A percentile compares a stretch with the other conserved stretches of the same genome.
These are phyloP conservation scores for Russula abietina DNA, from an alignment of 768 basidiomycete species.

Conservation along the genomic window DNA sequence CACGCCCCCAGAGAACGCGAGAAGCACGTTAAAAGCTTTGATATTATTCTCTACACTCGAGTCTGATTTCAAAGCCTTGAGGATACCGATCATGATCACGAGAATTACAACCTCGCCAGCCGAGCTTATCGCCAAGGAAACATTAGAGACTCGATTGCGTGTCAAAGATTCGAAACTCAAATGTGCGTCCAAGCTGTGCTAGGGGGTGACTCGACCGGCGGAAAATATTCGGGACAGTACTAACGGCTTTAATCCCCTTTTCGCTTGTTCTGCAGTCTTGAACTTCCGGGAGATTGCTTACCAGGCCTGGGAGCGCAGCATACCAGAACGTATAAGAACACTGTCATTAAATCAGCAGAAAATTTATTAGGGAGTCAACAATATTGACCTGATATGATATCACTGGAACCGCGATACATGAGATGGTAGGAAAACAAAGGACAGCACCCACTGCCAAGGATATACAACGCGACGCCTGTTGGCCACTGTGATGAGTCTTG, in stretches of 20 bases:
- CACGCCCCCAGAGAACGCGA: conserved; percentile 71
- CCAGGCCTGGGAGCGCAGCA: conserved; percentile 73
- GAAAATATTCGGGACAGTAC: conserved; percentile 12
- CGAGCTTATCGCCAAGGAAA: conserved; percentile 66
- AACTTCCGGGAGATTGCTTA: conserved; percentile 65
- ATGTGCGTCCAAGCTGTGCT: conserved; percentile 44
- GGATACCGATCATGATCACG: conserved; percentile 67
- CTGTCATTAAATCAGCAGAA: conserved; percentile 30
- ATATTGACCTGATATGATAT: conserved; percentile 59
- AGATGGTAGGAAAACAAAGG: background rate
- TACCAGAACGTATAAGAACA: conserved; percentile 77
- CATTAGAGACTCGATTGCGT: conserved; percentile 68
- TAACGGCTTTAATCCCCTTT: conserved; percentile 44
- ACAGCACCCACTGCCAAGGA: conserved; percentile 49
- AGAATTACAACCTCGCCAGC: conserved; percentile 66
- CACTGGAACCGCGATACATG: conserved; percentile 36
- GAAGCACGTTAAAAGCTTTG: conserved; percentile 66
- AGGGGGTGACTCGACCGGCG: background rate
- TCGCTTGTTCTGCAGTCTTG: conserved; percentile 39
- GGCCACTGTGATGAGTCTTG: conserved; percentile 60
- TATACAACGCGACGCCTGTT: conserved; percentile 53
- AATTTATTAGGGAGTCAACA: background rate
- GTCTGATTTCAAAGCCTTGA: conserved; percentile 57
- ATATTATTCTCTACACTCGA: conserved; percentile 67
- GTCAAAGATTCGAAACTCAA: conserved; percentile 52